These are phyloP conservation scores for Ogataea nitratoaversa DNA, from an alignment of 805 yeast species.

Conservation along the genomic window DNA sequence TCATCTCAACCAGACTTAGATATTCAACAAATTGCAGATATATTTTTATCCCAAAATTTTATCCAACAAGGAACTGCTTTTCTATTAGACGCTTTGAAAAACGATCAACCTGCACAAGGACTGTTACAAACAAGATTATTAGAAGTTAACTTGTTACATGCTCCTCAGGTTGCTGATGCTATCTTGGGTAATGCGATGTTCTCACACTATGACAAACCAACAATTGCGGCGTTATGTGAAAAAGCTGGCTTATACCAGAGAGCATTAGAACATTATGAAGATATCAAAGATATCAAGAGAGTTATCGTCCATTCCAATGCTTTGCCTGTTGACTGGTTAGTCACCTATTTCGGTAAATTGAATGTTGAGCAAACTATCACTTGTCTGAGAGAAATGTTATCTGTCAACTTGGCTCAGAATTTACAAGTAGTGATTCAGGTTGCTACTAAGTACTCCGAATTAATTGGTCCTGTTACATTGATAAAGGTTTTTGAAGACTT, in stretches of 20 bases:
- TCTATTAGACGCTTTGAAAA: constrained; percentile 89
- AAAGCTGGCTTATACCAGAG: constrained; percentile 95
- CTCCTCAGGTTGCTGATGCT: constrained; percentile 99
- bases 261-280: constrained; percentile 94
- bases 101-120: constrained; percentile 90
- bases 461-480: constrained; percentile 80
- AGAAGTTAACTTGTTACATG: constrained; percentile 89
- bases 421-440: constrained; percentile 93
- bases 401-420: constrained; percentile 75
- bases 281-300: constrained; percentile 91
- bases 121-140: constrained; percentile 91
- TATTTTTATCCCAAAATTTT: constrained; percentile 89
- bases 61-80: constrained; percentile 98
- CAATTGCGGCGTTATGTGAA: constrained; percentile 89
- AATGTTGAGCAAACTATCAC: constrained; percentile 91
- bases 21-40: constrained; percentile 84
- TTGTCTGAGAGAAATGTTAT: constrained; percentile 82
- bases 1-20: constrained; percentile 63
- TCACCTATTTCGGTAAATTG: constrained; percentile 85
- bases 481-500: constrained; percentile 91
- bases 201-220: constrained; percentile 90
- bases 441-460: constrained; percentile 92
- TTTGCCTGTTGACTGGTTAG: constrained; percentile 91
- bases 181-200: constrained; percentile 94
- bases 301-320: constrained; percentile 83